Base-by-base conservation (phyloP, 2,329 filamentous ascomycete species). In the Fusarium redolens region DNA sequence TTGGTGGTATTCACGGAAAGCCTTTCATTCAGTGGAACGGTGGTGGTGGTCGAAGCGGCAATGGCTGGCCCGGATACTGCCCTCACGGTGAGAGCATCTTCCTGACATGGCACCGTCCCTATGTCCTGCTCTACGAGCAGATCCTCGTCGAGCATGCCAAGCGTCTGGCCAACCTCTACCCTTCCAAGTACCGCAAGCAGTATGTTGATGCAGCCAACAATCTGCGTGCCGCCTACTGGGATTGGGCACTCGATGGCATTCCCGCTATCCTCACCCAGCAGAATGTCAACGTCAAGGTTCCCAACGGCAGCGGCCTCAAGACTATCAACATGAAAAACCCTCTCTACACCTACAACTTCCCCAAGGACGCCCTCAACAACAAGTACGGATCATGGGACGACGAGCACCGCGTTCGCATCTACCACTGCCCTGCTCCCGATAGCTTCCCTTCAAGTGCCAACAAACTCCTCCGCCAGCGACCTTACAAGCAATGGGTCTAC, bases 51-150 rank as follows among this genome's bases (percentile, higher is more conserved):
- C 72, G 69, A 31, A 63, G 54, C 15, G 66, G 75, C 3, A 72
- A 77, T 47, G 79, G 75, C 25, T 83, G 82, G 82, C 30, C 67
- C 17, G 84, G 84, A 35, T 87, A 85, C 73, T 87, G 85, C 57
- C 85, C 85, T 20, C 85, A 88, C 52, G 81, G 81, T 65, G 85
- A 88, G 76, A 79, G 82, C n/a, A 76, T 86, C 30, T 88, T 89
- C 69, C 75, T 84, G 11, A 79, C 85, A 22, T 90, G 87, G 89
- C 89, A 91, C 77, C 86, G 88, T 10, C 85, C 87, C 7, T 90
- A 87, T 65, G 75, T 89, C 45, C 80, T 85, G 12, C 81, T 90
- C 10, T 89, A 83, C 62, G 89, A 91, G 87, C 88, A 91, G 86
- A 76, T 82, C 18, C 80, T 91, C 9, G 85, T 86, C 31, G 73